Percentiles rank a stretch among this genome's conserved stretches.
Evolutionary conservation across 1,139 yeast genomes (phyloP).

Genomic region (Taiozyma sp.): DNA sequence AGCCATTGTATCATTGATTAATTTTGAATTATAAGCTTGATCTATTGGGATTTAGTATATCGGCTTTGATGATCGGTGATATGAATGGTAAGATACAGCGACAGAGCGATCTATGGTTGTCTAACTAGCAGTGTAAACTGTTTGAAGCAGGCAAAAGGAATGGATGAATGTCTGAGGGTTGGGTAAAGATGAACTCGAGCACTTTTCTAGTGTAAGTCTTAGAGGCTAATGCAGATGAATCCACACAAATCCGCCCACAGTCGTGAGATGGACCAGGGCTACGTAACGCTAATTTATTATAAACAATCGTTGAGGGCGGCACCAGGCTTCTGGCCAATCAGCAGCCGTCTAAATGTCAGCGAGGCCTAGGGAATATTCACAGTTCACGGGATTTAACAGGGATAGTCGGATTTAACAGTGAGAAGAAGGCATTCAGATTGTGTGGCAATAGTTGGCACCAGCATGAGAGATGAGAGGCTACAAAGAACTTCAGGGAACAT

Average conservation of each 20-base stretch:
- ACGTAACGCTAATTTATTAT: not conserved
- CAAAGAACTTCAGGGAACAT: too few relatives aligned
- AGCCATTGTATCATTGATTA: not conserved
- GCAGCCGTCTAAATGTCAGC: slow-evolving; percentile 1
- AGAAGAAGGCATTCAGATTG: too few relatives aligned
- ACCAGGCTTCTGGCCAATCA: slow-evolving; percentile 1
- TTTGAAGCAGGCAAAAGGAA: not conserved
- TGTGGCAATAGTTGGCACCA: too few relatives aligned
- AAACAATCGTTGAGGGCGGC: not conserved
- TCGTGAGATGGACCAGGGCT: not conserved
- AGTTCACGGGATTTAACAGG: not conserved
- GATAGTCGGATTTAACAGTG: not conserved
- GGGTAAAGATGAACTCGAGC: not conserved
- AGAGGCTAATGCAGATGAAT: not conserved
- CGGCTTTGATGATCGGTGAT: not conserved
- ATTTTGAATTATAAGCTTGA: not conserved
- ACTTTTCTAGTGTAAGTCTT: not conserved
- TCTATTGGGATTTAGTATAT: not conserved
- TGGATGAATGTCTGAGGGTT: not conserved
- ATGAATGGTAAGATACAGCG: not conserved
- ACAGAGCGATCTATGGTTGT: not conserved
- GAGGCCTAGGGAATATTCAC: not conserved
- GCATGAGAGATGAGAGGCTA: too few relatives aligned
- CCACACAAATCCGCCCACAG: not conserved
- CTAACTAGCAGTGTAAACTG: not conserved